These are phyloP conservation scores for Exserohilum rostratum DNA, from an alignment of 2,329 filamentous ascomycete genomes.

Conservation along the genomic window DNA sequence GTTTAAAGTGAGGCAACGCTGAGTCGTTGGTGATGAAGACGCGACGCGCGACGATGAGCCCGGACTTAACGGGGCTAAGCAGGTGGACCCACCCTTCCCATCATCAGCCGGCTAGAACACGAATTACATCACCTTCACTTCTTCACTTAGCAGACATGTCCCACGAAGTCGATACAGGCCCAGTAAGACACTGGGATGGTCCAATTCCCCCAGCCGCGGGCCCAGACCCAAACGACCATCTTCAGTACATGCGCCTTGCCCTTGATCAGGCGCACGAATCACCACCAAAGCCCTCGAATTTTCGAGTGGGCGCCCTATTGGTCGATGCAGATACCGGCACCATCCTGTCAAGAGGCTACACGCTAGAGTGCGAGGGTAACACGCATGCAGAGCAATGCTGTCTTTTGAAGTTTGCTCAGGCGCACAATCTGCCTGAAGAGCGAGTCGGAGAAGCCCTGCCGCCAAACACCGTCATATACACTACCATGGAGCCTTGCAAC, in stretches of 20 bases:
- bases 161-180: slow-evolving; percentile 18
- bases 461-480: slow-evolving; percentile 73
- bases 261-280: slow-evolving; percentile 79
- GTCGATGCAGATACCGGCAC: slow-evolving; percentile 63
- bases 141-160: slow-evolving; percentile 26
- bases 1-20: slow-evolving; percentile 9
- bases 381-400: slow-evolving; percentile 97
- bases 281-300: slow-evolving; percentile 87
- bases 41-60: slow-evolving; percentile 37
- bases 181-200: slow-evolving; percentile 29
- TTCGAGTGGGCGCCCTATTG: slow-evolving; percentile 91
- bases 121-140: slow-evolving; percentile 12
- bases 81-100: not conserved
- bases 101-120: slow-evolving; percentile 2
- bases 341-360: slow-evolving; percentile 83
- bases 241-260: slow-evolving; percentile 69
- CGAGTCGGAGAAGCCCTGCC: slow-evolving; percentile 60
- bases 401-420: slow-evolving; percentile 69
- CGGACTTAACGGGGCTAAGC: slow-evolving; percentile 32
- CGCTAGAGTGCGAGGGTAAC: slow-evolving; percentile 87
- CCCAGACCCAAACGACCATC: slow-evolving; percentile 37
- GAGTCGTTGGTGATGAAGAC: slow-evolving; percentile 13
- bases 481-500: slow-evolving; percentile 88
- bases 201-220: slow-evolving; percentile 21
- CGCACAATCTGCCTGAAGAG: slow-evolving; percentile 56